Evolutionary conservation across 2,329 filamentous ascomycete species (phyloP).

Genomic region (Aureobasidium sp.): DNA sequence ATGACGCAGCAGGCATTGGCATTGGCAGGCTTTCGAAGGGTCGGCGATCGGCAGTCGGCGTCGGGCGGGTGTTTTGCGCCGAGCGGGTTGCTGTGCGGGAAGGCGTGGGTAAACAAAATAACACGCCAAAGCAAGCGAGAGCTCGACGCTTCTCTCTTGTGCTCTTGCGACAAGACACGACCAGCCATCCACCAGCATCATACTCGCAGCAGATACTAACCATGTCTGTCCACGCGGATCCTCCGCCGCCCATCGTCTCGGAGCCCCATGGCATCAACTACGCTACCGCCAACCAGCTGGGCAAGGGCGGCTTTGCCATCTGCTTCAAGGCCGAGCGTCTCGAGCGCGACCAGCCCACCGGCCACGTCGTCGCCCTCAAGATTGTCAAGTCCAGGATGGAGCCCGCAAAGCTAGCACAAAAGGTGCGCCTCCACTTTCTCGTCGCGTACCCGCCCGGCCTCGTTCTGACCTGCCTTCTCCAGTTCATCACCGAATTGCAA

Average conservation of each 20-base stretch:
- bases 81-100: conserved; percentile 11
- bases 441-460: neutral
- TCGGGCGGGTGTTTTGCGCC: neutral
- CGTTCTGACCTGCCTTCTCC: conserved; percentile 11
- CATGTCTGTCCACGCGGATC: conserved; percentile 41
- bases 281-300: conserved; percentile 63
- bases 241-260: conserved; percentile 48
- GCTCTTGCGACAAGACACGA: neutral
- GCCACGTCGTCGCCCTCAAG: conserved; percentile 65
- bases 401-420: conserved; percentile 72
- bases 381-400: conserved; percentile 76
- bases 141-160: neutral
- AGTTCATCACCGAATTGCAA: conserved; percentile 77
- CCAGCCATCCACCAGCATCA: conserved; percentile 7
- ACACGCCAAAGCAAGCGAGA: neutral
- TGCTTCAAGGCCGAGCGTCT: conserved; percentile 65
- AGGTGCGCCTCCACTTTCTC: conserved; percentile 42
- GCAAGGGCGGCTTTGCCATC: conserved; percentile 75
- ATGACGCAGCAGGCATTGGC: neutral
- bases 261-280: conserved; percentile 66
- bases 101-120: conserved; percentile 7
- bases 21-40: neutral
- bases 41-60: neutral
- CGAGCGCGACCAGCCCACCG: conserved; percentile 45
- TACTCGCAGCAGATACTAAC: conserved; percentile 12